Base-by-base conservation (phyloP, 306 rosid species). In the Trifolium repens region DNA sequence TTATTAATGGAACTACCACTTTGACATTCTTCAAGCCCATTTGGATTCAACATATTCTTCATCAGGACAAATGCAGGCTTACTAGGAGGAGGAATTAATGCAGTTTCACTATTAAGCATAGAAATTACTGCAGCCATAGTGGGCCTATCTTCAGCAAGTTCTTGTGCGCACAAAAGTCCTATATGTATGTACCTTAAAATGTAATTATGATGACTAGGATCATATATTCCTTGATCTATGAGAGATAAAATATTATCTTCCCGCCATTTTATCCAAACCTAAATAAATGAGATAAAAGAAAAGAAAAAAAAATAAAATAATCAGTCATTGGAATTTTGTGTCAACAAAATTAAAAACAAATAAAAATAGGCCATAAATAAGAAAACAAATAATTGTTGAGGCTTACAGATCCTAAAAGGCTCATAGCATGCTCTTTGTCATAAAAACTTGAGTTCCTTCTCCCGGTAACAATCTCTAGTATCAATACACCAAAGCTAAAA, bases 401-500 rank as follows among this genome's bases (percentile, higher is more conserved):
- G 17, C 82, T 57, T 77, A 82, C 85, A 72, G 27, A 24, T 72
- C 85, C 85, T 17, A 26, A 4, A 24, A 82, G 83, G 67, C 19
- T 78, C 2, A 44, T 46, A 35, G 10, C 7, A 42, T 37, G 8
- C 0, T 79, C 80, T 13, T 14, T 3, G 0, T 78, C 72, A 46
- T 27, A 69, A 46, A 70, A 75, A 26, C 80, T 74, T 8, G 83
- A 69, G 72, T 69, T 83, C 22, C 54, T 14, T 78, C 59, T 83
- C 12, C 86, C 80, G 11, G 61, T 69, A 16, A 74, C 6, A 37
- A 83, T 78, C 77, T 83, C 83, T 9, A 78, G 39, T 8, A 83
- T 0, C 50, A 69, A 78, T 44, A 78, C 86, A 6, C 83, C 78
- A 55, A 79, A 83, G 32, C 83, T 79, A 17, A 82, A 83, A 3